A percentile compares a stretch with the other conserved stretches of the same genome.
These are phyloP conservation scores for Mycena rebaudengoi DNA, from an alignment of 768 basidiomycete species.

Conservation along the genomic window DNA sequence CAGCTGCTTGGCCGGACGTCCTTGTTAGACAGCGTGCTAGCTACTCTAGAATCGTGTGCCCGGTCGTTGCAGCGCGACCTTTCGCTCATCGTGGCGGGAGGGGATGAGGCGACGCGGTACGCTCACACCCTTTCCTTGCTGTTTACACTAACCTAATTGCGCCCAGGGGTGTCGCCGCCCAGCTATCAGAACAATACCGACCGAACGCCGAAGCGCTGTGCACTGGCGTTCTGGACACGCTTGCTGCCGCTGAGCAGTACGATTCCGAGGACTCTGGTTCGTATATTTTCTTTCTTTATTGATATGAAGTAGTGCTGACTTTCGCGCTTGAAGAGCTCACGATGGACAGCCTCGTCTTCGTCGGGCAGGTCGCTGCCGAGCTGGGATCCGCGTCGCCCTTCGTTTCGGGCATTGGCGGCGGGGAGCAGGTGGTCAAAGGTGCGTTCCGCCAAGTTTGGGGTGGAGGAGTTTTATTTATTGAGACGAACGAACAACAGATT, in stretches of 20 bases:
- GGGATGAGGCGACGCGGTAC: slow-evolving; percentile 54
- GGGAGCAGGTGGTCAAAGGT: slow-evolving; percentile 46
- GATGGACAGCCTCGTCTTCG: slow-evolving; percentile 51
- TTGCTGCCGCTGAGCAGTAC: slow-evolving; percentile 44
- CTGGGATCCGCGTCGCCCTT: slow-evolving; percentile 55
- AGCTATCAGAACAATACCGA: slow-evolving; percentile 55
- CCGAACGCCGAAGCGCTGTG: slow-evolving; percentile 61
- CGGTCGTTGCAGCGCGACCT: slow-evolving; percentile 68
- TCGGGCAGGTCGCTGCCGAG: slow-evolving; percentile 60
- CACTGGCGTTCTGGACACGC: slow-evolving; percentile 46
- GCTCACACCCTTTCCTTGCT: slow-evolving; percentile 22
- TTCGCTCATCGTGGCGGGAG: slow-evolving; percentile 48
- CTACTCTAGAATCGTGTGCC: slow-evolving; percentile 67
- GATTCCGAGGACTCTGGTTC: slow-evolving; percentile 45
- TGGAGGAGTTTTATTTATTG: slow-evolving; percentile 1
- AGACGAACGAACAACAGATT: slow-evolving; percentile 52
- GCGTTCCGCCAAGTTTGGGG: slow-evolving; percentile 19
- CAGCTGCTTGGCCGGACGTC: slow-evolving; percentile 74
- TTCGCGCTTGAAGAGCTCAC: slow-evolving; percentile 24
- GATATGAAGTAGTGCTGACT: slow-evolving; percentile 9
- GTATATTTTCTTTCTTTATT: slow-evolving; percentile 19
- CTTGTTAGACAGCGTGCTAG: slow-evolving; percentile 65
- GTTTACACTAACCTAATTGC: slow-evolving; percentile 8
- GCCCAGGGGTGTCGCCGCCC: slow-evolving; percentile 49
- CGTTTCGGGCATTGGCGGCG: slow-evolving; percentile 53